Evolutionary conservation across 2,329 filamentous ascomycete species (phyloP).

Genomic region (Botrytis elliptica): DNA sequence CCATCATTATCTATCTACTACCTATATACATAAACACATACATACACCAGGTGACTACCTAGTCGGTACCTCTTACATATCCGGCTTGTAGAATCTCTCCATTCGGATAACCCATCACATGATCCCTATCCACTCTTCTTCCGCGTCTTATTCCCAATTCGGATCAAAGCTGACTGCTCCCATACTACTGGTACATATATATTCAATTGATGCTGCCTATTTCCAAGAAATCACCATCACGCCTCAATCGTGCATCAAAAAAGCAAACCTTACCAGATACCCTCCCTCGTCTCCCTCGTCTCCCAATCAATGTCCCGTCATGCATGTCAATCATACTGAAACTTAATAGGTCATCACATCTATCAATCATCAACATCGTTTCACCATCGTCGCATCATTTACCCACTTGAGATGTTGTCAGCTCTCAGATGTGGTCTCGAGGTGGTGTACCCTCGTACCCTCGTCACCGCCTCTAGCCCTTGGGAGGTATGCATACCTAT

Average conservation of each 20-base stretch:
- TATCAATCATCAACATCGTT: not conserved
- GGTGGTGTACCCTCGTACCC: too few relatives aligned
- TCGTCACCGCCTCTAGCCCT: not conserved
- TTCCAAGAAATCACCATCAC: not conserved
- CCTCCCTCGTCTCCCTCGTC: not conserved
- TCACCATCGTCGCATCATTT: not conserved
- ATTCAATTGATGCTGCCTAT: not conserved
- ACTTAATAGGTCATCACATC: not conserved
- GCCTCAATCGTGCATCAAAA: not conserved
- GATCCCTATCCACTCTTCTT: not conserved
- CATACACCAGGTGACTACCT: too few relatives aligned
- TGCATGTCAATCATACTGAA: not conserved
- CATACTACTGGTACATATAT: not conserved
- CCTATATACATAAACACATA: too few relatives aligned
- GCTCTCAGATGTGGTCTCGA: slow-evolving; percentile 1
- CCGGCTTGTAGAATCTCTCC: too few relatives aligned
- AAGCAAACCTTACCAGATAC: not conserved
- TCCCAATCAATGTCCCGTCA: not conserved
- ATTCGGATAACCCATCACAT: not conserved
- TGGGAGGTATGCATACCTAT: not conserved
- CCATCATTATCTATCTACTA: not conserved
- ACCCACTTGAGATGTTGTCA: not conserved
- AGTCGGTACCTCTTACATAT: too few relatives aligned
- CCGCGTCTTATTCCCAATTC: not conserved
- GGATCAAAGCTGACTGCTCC: not conserved